Evolutionary conservation across 1,284 basidiomycete species (phyloP), one percentile per base, ranked within the genome.

Genomic region (Marasmius oreades): DNA sequence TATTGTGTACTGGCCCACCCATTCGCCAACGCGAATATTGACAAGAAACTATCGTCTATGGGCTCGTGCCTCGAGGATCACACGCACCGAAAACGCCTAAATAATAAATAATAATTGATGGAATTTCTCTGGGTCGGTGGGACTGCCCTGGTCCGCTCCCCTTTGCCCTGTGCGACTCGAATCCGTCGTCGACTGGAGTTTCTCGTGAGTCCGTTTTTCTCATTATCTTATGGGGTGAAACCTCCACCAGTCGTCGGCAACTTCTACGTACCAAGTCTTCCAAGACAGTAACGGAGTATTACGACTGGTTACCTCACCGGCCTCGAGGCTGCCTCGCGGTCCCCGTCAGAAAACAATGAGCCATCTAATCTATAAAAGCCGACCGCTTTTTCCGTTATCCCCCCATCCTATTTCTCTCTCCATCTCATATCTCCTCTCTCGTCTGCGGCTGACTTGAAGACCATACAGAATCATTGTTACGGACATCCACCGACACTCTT

Each of bases 321-420:
- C 78, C 77, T 79, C 78, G 73, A 79, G 78, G 63, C 69, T 64
- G 72, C 76, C 77, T 71, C 70, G 66, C 71, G 67, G 66, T 65
- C 64, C 64, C 59, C 65, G 62, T 61, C 59, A 56, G 52, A 50
- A 24, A 50, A 50, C 47, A 50, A 50, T 50, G 47, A 16, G 26
- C 47, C 69, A 73, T 73, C 69, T 71, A 71, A 77, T 75, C 74
- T 77, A 80, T 79, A 80, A 75, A 79, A 77, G 60, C 72, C 62
- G 61, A 51, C 55, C 56, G 48, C 59, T 59, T 42, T 55, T 50
- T 42, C 57, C 56, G 56, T 57, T 57, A 46, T 62, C 58, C 59
- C 58, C 60, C 59, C 60, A 58, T 59, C 66, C 66, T 59, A 52
- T 58, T 53, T 55, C 55, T 47, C 56, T 61, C 62, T 64, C 55